Percentiles rank a stretch among this genome's conserved stretches.
These are phyloP conservation scores for Penicillium italicum DNA, from an alignment of 2,329 filamentous ascomycete species.

Conservation along the genomic window DNA sequence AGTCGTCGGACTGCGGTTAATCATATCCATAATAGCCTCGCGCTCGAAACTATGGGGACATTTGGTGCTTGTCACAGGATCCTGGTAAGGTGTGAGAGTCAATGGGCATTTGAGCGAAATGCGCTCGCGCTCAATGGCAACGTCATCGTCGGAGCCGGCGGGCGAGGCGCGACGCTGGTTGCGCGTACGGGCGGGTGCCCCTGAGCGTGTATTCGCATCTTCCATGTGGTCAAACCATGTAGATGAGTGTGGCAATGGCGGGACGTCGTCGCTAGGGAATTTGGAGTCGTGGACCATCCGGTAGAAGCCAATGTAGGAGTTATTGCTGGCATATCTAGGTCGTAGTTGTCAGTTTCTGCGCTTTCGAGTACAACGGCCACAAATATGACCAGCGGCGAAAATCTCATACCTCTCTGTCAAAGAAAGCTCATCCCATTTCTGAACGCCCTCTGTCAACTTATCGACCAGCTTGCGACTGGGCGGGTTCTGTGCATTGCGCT, in stretches of 20 bases:
- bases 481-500: conserved; percentile 27
- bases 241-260: conserved; percentile 53
- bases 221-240: conserved; percentile 60
- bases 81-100: conserved; percentile 44
- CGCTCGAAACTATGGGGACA: conserved; percentile 52
- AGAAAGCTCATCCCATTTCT: conserved; percentile 37
- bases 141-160: conserved; percentile 43
- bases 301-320: conserved; percentile 61
- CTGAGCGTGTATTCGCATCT: conserved; percentile 24
- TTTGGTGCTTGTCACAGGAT: conserved; percentile 48
- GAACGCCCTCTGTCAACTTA: conserved; percentile 32
- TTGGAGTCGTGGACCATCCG: conserved; percentile 59
- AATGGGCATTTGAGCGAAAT: conserved; percentile 48
- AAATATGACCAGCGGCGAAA: conserved; percentile 24
- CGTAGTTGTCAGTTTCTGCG: conserved; percentile 14
- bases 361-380: background rate
- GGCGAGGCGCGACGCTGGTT: conserved; percentile 24
- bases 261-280: conserved; percentile 51
- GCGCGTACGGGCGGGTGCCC: conserved; percentile 17
- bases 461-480: conserved; percentile 36
- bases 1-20: conserved; percentile 32
- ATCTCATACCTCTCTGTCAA: conserved; percentile 41
- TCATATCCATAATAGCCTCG: conserved; percentile 45
- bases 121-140: conserved; percentile 46
- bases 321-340: conserved; percentile 54